Percentiles rank a stretch among this genome's conserved stretches.
phyloP scores from a whole-genome alignment of 257 asterid genomes.

The Anisodus acutangulus region DNA sequence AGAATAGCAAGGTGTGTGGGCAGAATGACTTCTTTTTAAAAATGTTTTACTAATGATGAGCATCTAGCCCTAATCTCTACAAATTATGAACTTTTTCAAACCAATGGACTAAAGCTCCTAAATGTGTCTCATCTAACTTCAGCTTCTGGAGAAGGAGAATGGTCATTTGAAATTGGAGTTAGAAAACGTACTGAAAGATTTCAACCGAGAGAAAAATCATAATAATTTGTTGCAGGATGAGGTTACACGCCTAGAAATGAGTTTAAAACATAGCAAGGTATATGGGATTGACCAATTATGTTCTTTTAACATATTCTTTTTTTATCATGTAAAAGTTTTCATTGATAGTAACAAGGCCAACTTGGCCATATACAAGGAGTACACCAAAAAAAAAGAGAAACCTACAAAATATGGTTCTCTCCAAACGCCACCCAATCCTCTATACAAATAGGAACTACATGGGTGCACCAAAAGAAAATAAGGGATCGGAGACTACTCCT shows the following conservation, averaged over 20 bases:
- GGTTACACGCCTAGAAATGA: constrained; percentile 54
- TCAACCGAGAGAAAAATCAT: constrained; percentile 60
- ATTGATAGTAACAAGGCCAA: too few species aligned
- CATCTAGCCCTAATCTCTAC: neutral
- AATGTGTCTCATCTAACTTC: constrained; percentile 31
- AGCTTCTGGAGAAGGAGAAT: constrained; percentile 74
- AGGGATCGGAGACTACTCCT: too few species aligned
- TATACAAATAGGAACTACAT: too few species aligned
- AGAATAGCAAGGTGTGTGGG: constrained; percentile 49
- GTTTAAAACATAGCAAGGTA: constrained; percentile 62
- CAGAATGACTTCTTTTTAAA: constrained; percentile 10
- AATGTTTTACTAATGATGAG: neutral
- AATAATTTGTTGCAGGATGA: constrained; percentile 53
- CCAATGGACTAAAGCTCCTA: neutral
- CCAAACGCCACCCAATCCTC: too few species aligned
- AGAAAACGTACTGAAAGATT: constrained; percentile 54
- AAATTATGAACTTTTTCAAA: constrained; percentile 11
- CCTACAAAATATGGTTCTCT: too few species aligned
- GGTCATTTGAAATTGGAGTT: constrained; percentile 49
- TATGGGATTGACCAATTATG: neutral
- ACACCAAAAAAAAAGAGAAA: too few species aligned
- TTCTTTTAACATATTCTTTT: constrained; percentile 1
- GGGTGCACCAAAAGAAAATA: too few species aligned
- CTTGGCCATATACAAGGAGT: too few species aligned
- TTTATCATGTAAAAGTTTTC: too few species aligned